Evolutionary conservation across 768 basidiomycete genomes (phyloP), one percentile per base, ranked within the genome.

Genomic region (Leccinellum albellum): DNA sequence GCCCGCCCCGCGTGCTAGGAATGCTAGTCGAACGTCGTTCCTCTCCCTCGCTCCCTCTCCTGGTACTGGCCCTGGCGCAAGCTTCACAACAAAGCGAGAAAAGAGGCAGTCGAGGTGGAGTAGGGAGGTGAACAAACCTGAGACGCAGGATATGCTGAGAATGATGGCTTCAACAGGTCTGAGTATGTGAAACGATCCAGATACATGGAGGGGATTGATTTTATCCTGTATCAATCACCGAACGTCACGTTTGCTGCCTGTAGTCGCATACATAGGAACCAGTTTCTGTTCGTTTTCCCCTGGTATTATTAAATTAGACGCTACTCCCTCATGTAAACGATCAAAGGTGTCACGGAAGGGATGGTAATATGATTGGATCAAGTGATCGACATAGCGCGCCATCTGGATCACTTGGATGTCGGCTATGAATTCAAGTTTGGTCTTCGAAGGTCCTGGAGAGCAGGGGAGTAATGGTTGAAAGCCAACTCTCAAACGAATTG

Each of bases 61-160:
- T 10, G 37, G n/a, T 12, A 40, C 37, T 40, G 21, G 32, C 20
- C 12, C 50, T 6, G 29, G 44, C 14, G 8, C 31, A 48, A 7
- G 46, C 13, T 42, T 20, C 40, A 9, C 40, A n/a, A 42, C 40
- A 20, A 59, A 53, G 54, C 59, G 49, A 50, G 69, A 55, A n/a
- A 70, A 51, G 47, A 53, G 61, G 44, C 14, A 15, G 17, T 60
- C 57, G 7, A 50, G 61, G 21, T 66, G 58, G 65, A 60, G 56
- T 14, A 57, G 17, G 52, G 63, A 66, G 48, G 8, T 65, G 55
- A 53, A 37, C 6, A 62, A 60, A 17, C 56, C 63, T 2, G 67
- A 69, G 26, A 69, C 63, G 14, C 67, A 65, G 47, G 65, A 65
- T 40, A 52, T 67, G 1, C 48, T 70, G 33, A 61, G 47, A 12